These are phyloP conservation scores for Escovopsis sp. DNA, from an alignment of 2,329 filamentous ascomycete species.

Conservation along the genomic window DNA sequence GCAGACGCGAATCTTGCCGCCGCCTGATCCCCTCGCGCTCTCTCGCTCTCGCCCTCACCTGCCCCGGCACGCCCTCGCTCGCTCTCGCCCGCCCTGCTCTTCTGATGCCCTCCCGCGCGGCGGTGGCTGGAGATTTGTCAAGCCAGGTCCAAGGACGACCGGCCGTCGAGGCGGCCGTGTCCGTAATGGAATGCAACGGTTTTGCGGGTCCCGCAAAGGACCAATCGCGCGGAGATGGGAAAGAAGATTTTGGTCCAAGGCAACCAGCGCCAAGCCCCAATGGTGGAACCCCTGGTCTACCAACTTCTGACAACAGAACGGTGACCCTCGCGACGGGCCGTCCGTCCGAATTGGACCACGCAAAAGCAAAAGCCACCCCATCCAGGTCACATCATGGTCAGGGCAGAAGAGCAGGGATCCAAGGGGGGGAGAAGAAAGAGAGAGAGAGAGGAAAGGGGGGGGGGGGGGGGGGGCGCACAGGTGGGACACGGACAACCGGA, in stretches of 20 bases:
- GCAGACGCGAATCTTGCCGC: too few species aligned
- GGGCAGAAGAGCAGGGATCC: too few species aligned
- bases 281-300: conserved; percentile 4
- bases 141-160: not conserved
- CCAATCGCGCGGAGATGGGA: not conserved
- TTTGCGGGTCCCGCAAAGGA: not conserved
- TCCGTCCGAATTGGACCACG: not conserved
- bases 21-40: too few species aligned
- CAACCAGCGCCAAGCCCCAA: conserved; percentile 3
- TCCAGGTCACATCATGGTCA: too few species aligned
- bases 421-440: not conserved
- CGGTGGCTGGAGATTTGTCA: too few species aligned
- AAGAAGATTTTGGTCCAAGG: not conserved
- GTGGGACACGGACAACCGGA: too few species aligned
- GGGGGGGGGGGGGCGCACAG: too few species aligned
- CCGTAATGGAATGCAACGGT: not conserved
- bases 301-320: not conserved
- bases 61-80: too few species aligned
- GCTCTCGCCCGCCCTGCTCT: too few species aligned
- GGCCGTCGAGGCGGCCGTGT: conserved; percentile 1
- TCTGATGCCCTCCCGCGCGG: too few species aligned
- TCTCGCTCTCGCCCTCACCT: too few species aligned
- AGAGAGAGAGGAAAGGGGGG: not conserved
- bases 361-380: too few species aligned
- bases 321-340: conserved; percentile 7